Evolutionary conservation across 805 yeast species (phyloP), one percentile per base, ranked within the genome.

Genomic region (Spathaspora arborariae): DNA sequence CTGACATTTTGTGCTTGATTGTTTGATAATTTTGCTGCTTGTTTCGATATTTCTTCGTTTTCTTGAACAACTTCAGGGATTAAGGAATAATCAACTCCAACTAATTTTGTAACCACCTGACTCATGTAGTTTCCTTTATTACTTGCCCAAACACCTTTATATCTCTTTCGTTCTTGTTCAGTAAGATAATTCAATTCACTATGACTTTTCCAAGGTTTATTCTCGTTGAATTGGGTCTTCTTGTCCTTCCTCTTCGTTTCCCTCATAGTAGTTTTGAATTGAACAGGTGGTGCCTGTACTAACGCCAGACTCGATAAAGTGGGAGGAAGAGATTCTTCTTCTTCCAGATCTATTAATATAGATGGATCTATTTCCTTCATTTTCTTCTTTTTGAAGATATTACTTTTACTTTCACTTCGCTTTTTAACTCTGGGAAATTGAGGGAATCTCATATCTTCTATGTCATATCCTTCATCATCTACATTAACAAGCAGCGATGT

Each of bases 171-270:
- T 61, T 94, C 98, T 39, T 71, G 76, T 39, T 79, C 82, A 1
- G 78, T 72, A 30, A 76, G 69, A 62, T 52, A 71, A 60, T 51
- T 57, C 5, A 82, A 71, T 49, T 81, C 86, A 24, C 71, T 72
- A 64, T 89, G 97, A 56, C 84, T 82, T 56, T 91, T 90, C 97
- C 97, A 90, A 0, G 98, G 98, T 63, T 90, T 89, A 49, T 86
- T 88, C 57, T 85, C 96, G 59, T 91, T 85, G 63, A 91, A 90
- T 21, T 64, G 63, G 15, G 70, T 58, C 47, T 68, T 69, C 47
- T 67, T 63, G 24, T 64, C 70, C 49, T 72, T 74, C 42, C 61
- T 50, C 45, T 64, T 68, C 35, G 65, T 68, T 55, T 72, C 70
- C 26, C 84, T 62, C 73, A 80, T 68, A 4, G 84, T 80, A 4